A percentile compares a stretch with the other conserved stretches of the same genome.
These are phyloP conservation scores for Fusarium anthophilum DNA, from an alignment of 2,329 filamentous ascomycete genomes.

Conservation along the genomic window DNA sequence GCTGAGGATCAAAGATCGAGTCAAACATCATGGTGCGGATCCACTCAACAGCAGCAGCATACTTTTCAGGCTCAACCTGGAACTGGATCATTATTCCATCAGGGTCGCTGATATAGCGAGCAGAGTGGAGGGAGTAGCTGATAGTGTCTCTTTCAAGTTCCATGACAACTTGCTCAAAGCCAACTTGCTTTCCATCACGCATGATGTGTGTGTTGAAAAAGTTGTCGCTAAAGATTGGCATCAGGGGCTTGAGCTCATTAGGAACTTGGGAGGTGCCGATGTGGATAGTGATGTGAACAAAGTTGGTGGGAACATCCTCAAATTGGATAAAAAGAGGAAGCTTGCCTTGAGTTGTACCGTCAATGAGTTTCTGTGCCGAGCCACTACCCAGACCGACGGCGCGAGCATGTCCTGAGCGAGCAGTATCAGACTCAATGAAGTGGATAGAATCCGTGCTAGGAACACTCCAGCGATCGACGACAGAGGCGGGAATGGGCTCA, in stretches of 20 bases:
- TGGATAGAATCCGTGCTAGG: constrained; percentile 91
- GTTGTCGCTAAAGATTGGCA: constrained; percentile 86
- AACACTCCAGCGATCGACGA: constrained; percentile 85
- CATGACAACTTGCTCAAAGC: constrained; percentile 92
- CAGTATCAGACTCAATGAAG: constrained; percentile 89
- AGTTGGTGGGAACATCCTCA: constrained; percentile 92
- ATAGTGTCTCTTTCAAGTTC: constrained; percentile 92
- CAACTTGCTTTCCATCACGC: constrained; percentile 77
- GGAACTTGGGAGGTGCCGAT: constrained; percentile 82
- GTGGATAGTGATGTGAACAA: constrained; percentile 85
- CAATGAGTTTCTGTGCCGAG: constrained; percentile 77
- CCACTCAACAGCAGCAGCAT: constrained; percentile 83
- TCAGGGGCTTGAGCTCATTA: constrained; percentile 82
- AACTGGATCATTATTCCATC: constrained; percentile 86
- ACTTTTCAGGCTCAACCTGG: constrained; percentile 89
- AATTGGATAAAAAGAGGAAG: constrained; percentile 95
- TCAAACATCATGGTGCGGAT: constrained; percentile 87
- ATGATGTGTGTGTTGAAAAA: constrained; percentile 94
- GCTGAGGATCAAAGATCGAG: constrained; percentile 81
- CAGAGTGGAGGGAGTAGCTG: constrained; percentile 78
- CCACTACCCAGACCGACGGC: constrained; percentile 74
- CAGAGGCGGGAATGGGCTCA: constrained; percentile 79
- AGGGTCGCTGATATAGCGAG: constrained; percentile 74
- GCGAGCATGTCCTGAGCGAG: constrained; percentile 81
- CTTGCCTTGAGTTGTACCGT: constrained; percentile 68